A percentile compares a stretch with the other conserved stretches of the same genome.
phyloP scores from a whole-genome alignment of 2,329 filamentous ascomycete genomes.

The Drechslera avenae region DNA sequence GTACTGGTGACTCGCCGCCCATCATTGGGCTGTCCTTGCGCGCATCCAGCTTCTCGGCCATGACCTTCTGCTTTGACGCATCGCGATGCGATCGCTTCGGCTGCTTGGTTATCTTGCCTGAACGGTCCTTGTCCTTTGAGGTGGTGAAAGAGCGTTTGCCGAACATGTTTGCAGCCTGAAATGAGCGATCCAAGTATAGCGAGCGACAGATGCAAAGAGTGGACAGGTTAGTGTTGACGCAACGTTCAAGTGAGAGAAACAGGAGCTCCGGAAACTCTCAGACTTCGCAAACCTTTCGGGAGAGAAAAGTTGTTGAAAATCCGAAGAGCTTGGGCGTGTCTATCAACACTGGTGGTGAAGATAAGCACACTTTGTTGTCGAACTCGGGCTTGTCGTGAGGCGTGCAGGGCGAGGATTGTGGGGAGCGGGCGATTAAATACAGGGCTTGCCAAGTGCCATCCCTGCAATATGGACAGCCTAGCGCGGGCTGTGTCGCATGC shows the following conservation, averaged over 20 bases:
- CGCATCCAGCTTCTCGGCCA: slow-evolving; percentile 74
- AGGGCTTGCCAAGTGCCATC: slow-evolving; percentile 35
- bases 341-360: slow-evolving; percentile 44
- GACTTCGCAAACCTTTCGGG: slow-evolving; percentile 42
- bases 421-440: slow-evolving; percentile 41
- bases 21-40: slow-evolving; percentile 63
- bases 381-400: slow-evolving; percentile 49
- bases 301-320: slow-evolving; percentile 40
- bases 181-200: slow-evolving; percentile 48
- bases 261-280: slow-evolving; percentile 61
- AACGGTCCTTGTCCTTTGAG: slow-evolving; percentile 80
- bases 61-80: slow-evolving; percentile 69
- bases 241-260: slow-evolving; percentile 51
- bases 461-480: slow-evolving; percentile 35
- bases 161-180: slow-evolving; percentile 72
- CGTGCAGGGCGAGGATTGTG: slow-evolving; percentile 38
- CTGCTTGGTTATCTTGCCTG: slow-evolving; percentile 85
- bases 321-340: slow-evolving; percentile 45
- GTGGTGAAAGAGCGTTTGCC: slow-evolving; percentile 78
- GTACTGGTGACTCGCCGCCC: slow-evolving; percentile 56
- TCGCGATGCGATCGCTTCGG: slow-evolving; percentile 77
- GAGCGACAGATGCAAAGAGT: slow-evolving; percentile 50
- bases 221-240: slow-evolving; percentile 59
- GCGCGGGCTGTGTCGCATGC: slow-evolving; percentile 38
- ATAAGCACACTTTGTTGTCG: slow-evolving; percentile 48